A percentile compares a stretch with the other conserved stretches of the same genome.
These are phyloP conservation scores for Talaromyces borbonicus DNA, from an alignment of 495 filamentous ascomycete species.

Conservation along the genomic window DNA sequence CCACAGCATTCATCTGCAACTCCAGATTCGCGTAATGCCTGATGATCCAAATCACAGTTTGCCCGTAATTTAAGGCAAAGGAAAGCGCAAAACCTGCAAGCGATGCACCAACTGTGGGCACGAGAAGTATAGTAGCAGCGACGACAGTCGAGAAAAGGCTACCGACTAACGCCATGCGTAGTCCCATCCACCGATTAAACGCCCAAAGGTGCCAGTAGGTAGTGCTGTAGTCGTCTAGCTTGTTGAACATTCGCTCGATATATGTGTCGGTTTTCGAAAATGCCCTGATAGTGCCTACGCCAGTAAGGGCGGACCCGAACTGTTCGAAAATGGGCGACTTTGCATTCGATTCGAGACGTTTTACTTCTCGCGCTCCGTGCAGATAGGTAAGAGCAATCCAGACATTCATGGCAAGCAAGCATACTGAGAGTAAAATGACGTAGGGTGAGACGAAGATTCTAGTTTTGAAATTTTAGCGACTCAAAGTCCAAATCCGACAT, in stretches of 20 bases:
- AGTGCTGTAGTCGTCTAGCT: slow-evolving; percentile 54
- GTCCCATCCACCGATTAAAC: slow-evolving; percentile 63
- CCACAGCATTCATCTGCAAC: slow-evolving; percentile 75
- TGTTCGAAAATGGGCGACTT: slow-evolving; percentile 73
- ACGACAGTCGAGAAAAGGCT: slow-evolving; percentile 50
- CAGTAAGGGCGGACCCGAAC: slow-evolving; percentile 59
- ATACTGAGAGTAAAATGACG: slow-evolving; percentile 45
- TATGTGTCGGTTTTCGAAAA: slow-evolving; percentile 57
- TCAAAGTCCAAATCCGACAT: not conserved
- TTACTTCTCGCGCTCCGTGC: slow-evolving; percentile 61
- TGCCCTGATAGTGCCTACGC: slow-evolving; percentile 65
- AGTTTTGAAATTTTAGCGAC: not conserved
- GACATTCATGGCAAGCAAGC: slow-evolving; percentile 41
- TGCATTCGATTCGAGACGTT: slow-evolving; percentile 62
- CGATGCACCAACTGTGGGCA: slow-evolving; percentile 49
- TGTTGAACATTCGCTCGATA: slow-evolving; percentile 52
- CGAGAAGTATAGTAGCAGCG: slow-evolving; percentile 46
- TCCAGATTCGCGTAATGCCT: slow-evolving; percentile 49
- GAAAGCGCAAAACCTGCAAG: slow-evolving; percentile 63
- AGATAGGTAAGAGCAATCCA: slow-evolving; percentile 53
- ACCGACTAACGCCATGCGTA: slow-evolving; percentile 48
- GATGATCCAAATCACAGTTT: slow-evolving; percentile 35
- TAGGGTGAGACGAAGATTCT: slow-evolving; percentile 49
- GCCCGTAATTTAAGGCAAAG: slow-evolving; percentile 47
- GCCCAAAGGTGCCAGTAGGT: slow-evolving; percentile 60